Conservation (phyloP, 2,329 filamentous ascomycete species). For the Phialophora expanda region DNA sequence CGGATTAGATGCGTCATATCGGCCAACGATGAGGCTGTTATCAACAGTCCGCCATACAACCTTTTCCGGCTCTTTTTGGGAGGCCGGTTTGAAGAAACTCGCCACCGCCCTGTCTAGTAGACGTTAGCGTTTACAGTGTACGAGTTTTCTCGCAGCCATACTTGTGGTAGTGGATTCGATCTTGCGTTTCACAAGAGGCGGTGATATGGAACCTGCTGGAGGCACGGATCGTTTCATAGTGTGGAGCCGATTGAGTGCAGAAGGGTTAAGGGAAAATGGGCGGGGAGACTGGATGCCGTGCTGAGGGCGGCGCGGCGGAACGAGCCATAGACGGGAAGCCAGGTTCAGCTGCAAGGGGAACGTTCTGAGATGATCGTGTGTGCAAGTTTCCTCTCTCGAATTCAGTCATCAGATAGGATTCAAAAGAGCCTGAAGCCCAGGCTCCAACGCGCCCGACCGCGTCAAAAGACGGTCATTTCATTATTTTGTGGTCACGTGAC, state of each 20-base stretch:
- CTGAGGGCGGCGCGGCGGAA: constrained; percentile 1
- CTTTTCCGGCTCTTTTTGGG: constrained; percentile 79
- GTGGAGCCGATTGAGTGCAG: constrained; percentile 9
- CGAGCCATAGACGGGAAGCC: constrained; percentile 27
- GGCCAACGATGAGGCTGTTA: constrained; percentile 76
- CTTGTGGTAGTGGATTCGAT: constrained; percentile 61
- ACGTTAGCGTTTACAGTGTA: constrained; percentile 15
- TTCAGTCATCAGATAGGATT: neutral
- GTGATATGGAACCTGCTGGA: constrained; percentile 57
- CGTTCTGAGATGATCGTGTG: neutral
- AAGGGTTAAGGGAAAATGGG: constrained; percentile 3
- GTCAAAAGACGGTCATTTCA: constrained; percentile 15
- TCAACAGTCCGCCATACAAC: constrained; percentile 71
- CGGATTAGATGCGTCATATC: constrained; percentile 53
- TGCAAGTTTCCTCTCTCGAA: neutral
- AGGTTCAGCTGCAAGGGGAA: constrained; percentile 9
- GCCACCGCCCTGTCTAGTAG: constrained; percentile 62
- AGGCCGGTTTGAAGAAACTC: constrained; percentile 85
- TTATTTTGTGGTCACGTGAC: neutral
- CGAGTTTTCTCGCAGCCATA: constrained; percentile 38
- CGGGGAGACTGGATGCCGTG: neutral
- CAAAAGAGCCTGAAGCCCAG: neutral
- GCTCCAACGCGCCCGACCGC: constrained; percentile 16
- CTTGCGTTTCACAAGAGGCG: constrained; percentile 62
- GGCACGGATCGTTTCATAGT: constrained; percentile 47